These are phyloP conservation scores for Carex littledalei DNA, from an alignment of 176 grass and related monocot species.

Conservation along the genomic window DNA sequence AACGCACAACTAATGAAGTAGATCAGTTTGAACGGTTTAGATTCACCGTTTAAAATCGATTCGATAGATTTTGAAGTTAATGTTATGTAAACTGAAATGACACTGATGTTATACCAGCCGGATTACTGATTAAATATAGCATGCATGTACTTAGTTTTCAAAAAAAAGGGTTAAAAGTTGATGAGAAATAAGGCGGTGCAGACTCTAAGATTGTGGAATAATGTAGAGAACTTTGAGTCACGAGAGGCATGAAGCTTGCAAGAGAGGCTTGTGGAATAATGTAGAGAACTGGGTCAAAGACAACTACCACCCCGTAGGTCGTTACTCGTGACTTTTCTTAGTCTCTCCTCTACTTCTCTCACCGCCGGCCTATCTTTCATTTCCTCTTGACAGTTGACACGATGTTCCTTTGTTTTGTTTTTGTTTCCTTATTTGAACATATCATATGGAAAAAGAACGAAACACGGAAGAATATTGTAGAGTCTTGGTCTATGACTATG, in stretches of 20 bases:
- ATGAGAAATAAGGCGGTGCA: not conserved
- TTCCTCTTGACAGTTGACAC: not conserved
- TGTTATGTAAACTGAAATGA: too few species aligned
- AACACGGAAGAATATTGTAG: not conserved
- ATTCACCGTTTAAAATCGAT: too few species aligned
- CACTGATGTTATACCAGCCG: too few species aligned
- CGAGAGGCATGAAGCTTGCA: not conserved
- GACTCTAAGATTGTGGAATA: not conserved
- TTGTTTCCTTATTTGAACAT: not conserved
- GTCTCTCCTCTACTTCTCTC: not conserved
- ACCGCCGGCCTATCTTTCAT: not conserved
- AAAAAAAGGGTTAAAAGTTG: not conserved
- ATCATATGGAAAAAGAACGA: not conserved
- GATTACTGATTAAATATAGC: too few species aligned
- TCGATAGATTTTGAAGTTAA: too few species aligned
- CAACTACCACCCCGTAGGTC: not conserved
- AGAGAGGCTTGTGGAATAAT: too few species aligned
- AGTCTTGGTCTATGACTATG: not conserved
- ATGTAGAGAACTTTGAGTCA: not conserved
- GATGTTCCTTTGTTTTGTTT: not conserved
- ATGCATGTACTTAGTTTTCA: too few species aligned
- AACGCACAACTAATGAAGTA: too few species aligned
- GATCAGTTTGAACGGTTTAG: too few species aligned
- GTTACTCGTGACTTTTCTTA: not conserved
- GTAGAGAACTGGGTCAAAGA: constrained; percentile 8